These are phyloP conservation scores for Sporopachydermia lactativora DNA, from an alignment of 805 yeast genomes.

Conservation along the genomic window DNA sequence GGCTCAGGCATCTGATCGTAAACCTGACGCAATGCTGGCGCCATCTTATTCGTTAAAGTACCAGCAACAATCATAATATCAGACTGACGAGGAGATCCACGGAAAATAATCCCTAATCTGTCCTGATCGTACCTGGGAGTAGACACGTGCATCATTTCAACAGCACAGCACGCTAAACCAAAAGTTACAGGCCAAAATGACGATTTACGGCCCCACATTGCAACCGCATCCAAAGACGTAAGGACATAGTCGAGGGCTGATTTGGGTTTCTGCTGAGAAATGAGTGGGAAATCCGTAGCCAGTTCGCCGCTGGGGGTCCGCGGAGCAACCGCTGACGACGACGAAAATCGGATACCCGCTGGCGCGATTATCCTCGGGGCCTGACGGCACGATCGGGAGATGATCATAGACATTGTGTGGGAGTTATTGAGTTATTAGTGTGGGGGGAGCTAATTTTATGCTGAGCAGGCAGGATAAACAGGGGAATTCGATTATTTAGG, in stretches of 20 bases:
- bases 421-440: background rate
- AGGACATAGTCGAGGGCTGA: slow-evolving; percentile 66
- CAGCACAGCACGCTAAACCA: slow-evolving; percentile 89
- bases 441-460: background rate
- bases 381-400: background rate
- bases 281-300: slow-evolving; percentile 58
- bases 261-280: slow-evolving; percentile 45
- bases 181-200: slow-evolving; percentile 91
- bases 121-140: slow-evolving; percentile 89
- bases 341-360: slow-evolving; percentile 14
- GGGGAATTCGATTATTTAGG: background rate
- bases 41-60: slow-evolving; percentile 84
- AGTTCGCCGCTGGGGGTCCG: slow-evolving; percentile 16
- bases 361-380: background rate
- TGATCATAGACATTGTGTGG: background rate
- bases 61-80: slow-evolving; percentile 92
- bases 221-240: slow-evolving; percentile 68
- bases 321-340: background rate
- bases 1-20: slow-evolving; percentile 94
- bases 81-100: slow-evolving; percentile 88
- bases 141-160: slow-evolving; percentile 90
- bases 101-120: slow-evolving; percentile 81
- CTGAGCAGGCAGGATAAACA: background rate
- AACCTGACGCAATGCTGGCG: slow-evolving; percentile 84
- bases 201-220: slow-evolving; percentile 85